Evolutionary conservation across 2,329 filamentous ascomycete species (phyloP).

Genomic region (Aspergillus candidus): DNA sequence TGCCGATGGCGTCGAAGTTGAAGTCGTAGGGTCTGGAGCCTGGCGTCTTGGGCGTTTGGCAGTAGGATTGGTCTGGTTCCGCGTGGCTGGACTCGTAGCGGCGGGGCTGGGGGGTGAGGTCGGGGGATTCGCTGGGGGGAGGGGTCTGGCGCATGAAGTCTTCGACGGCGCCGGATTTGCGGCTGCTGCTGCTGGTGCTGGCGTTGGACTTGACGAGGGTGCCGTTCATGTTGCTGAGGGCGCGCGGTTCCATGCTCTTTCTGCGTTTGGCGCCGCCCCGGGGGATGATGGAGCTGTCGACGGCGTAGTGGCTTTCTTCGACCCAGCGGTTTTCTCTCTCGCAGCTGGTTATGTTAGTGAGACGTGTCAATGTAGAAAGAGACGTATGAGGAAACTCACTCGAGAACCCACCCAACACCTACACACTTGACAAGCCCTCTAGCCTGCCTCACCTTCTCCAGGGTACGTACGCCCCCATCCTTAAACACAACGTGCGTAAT

Average conservation of each 20-base stretch:
- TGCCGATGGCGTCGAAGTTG: slow-evolving; percentile 33
- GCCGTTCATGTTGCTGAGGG: slow-evolving; percentile 63
- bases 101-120: slow-evolving; percentile 12
- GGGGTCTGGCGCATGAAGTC: slow-evolving; percentile 32
- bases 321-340: slow-evolving; percentile 72
- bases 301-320: slow-evolving; percentile 62
- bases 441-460: slow-evolving; percentile 71
- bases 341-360: slow-evolving; percentile 48
- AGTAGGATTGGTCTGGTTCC: slow-evolving; percentile 14
- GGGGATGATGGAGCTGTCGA: slow-evolving; percentile 62
- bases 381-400: slow-evolving; percentile 50
- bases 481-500: slow-evolving; percentile 90
- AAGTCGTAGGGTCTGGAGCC: slow-evolving; percentile 28
- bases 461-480: slow-evolving; percentile 70
- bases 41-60: slow-evolving; percentile 29
- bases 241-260: slow-evolving; percentile 75
- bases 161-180: slow-evolving; percentile 26
- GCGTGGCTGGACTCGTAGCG: slow-evolving; percentile 14
- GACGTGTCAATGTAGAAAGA: not conserved
- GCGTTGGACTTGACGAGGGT: slow-evolving; percentile 44
- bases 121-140: slow-evolving; percentile 14
- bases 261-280: slow-evolving; percentile 65
- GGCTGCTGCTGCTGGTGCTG: slow-evolving; percentile 23
- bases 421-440: slow-evolving; percentile 76
- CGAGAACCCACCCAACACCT: slow-evolving; percentile 80